phyloP scores from a whole-genome alignment of 495 filamentous ascomycete genomes.

The Parmelia sp. region DNA sequence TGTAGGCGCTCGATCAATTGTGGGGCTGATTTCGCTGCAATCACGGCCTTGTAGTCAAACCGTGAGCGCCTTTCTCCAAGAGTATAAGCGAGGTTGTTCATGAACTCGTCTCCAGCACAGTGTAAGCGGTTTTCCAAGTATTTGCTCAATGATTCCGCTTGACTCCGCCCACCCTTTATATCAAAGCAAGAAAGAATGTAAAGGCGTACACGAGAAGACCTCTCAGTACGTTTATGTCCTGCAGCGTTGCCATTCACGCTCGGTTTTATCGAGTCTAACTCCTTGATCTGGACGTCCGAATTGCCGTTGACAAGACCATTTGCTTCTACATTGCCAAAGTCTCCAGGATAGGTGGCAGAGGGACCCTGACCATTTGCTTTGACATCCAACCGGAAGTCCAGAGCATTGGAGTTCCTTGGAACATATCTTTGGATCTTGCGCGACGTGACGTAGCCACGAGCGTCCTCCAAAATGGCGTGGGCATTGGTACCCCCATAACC shows the following conservation, averaged over 20 bases:
- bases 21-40: constrained; percentile 16
- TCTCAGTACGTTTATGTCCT: background rate
- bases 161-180: background rate
- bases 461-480: constrained; percentile 38
- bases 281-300: constrained; percentile 1
- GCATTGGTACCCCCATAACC: constrained; percentile 41
- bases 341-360: constrained; percentile 13
- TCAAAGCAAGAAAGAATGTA: constrained; percentile 8
- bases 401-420: background rate
- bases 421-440: background rate
- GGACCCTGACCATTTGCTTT: background rate
- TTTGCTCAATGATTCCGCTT: constrained; percentile 1
- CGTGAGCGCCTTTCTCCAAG: constrained; percentile 28
- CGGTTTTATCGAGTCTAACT: background rate
- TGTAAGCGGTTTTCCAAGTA: background rate
- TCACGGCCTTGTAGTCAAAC: constrained; percentile 26
- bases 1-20: background rate
- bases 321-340: background rate
- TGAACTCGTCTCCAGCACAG: background rate
- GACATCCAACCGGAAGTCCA: background rate
- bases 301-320: background rate
- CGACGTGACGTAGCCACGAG: background rate
- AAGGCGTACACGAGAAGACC: background rate
- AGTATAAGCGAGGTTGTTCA: constrained; percentile 30
- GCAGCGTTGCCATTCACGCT: background rate